Percentiles rank a stretch among this genome's conserved stretches.
phyloP scores from a whole-genome alignment of 495 filamentous ascomycete genomes.

The Jackrogersella multiformis region DNA sequence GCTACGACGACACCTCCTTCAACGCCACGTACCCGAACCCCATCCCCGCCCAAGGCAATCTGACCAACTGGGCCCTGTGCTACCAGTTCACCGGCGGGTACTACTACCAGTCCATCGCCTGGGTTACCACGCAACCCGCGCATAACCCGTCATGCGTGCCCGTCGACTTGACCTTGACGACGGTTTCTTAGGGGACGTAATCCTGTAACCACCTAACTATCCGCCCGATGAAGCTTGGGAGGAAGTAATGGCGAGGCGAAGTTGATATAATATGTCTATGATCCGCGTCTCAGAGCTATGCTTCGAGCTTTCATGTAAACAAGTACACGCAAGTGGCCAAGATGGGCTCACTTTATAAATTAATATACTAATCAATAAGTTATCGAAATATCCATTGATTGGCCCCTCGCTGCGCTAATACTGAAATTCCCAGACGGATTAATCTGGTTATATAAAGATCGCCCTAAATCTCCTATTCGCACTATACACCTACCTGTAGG shows the following conservation, averaged over 20 bases:
- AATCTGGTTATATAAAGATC: too few relatives aligned
- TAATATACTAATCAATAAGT: neutral
- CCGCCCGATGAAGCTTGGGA: neutral
- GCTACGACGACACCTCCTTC: slow-evolving; percentile 25
- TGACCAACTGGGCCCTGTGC: slow-evolving; percentile 44
- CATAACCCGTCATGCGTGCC: slow-evolving; percentile 59
- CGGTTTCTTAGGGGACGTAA: slow-evolving; percentile 4
- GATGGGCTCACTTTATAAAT: slow-evolving; percentile 17
- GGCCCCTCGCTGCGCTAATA: too few relatives aligned
- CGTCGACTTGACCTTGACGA: slow-evolving; percentile 46
- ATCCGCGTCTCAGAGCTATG: neutral
- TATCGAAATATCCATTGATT: too few relatives aligned
- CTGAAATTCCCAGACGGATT: too few relatives aligned
- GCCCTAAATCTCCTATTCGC: too few relatives aligned
- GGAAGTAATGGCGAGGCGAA: neutral
- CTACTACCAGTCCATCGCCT: slow-evolving; percentile 53
- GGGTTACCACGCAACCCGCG: slow-evolving; percentile 50
- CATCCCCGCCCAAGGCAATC: slow-evolving; percentile 7
- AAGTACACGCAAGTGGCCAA: neutral
- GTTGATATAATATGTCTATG: neutral
- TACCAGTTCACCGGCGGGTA: slow-evolving; percentile 53
- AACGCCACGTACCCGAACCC: slow-evolving; percentile 9
- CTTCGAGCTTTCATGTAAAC: neutral
- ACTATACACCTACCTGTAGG: too few relatives aligned
- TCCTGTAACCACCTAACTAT: neutral